A percentile compares a stretch with the other conserved stretches of the same genome.
Evolutionary conservation across 139 green algal genomes (phyloP).

Genomic region (Picochlorum sp.): DNA sequence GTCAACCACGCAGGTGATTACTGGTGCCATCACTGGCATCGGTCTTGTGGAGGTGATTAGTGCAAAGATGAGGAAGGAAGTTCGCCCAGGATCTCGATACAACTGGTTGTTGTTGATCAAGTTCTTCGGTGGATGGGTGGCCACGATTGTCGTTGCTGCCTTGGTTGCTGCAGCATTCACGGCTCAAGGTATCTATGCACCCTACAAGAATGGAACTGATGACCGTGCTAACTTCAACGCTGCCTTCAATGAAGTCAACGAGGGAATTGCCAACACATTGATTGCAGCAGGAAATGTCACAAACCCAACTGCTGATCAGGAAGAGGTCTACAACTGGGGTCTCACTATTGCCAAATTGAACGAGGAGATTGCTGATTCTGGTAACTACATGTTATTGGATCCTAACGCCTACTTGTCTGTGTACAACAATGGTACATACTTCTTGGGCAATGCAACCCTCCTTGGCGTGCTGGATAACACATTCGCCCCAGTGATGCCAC

Average conservation of each 20-base stretch:
- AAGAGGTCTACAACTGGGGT: neutral
- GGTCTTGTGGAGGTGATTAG: constrained; percentile 42
- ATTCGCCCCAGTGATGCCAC: constrained; percentile 4
- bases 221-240: constrained; percentile 4
- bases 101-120: constrained; percentile 41
- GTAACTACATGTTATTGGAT: neutral
- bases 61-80: neutral
- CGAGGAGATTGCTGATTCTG: neutral
- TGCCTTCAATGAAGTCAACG: constrained; percentile 7
- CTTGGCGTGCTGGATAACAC: neutral
- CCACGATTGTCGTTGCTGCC: constrained; percentile 23
- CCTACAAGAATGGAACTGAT: neutral
- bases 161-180: constrained; percentile 22
- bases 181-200: constrained; percentile 24
- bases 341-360: neutral
- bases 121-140: constrained; percentile 24
- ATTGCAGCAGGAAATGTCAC: constrained; percentile 9
- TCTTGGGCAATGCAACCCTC: constrained; percentile 5
- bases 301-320: constrained; percentile 5
- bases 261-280: constrained; percentile 6
- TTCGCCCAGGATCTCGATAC: constrained; percentile 13
- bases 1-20: constrained; percentile 63
- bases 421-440: constrained; percentile 7
- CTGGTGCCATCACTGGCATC: constrained; percentile 42
- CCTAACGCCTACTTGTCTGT: neutral